Conservation (phyloP, 139 green algal genomes). For the Protoeuglena noctilucae region DNA sequence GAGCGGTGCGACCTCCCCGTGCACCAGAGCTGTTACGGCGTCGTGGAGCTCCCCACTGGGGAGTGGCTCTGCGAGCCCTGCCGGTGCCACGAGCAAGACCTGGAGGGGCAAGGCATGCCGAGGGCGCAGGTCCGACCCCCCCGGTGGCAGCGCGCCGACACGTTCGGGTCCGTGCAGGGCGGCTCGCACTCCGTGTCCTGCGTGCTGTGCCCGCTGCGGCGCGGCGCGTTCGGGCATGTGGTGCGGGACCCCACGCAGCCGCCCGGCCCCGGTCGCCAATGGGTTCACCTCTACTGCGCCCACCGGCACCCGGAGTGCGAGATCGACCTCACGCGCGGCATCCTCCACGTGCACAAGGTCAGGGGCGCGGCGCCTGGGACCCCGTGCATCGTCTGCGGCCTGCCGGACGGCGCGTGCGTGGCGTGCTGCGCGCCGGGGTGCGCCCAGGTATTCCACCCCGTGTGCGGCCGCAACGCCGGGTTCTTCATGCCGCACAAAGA, state of each 20-base stretch:
- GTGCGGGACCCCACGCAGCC: conserved; percentile 4
- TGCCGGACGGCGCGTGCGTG: not conserved
- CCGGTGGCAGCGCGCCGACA: conserved; percentile 29
- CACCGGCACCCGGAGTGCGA: not conserved
- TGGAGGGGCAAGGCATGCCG: conserved; percentile 21
- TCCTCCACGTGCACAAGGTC: no score
- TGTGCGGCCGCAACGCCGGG: not conserved
- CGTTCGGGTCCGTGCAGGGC: conserved; percentile 22
- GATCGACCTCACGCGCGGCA: not conserved
- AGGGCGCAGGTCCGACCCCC: conserved; percentile 46
- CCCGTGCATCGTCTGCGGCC: not conserved
- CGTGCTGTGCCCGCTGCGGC: conserved; percentile 59
- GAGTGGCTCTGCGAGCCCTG: conserved; percentile 87
- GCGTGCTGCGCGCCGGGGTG: not conserved
- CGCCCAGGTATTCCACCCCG: not conserved
- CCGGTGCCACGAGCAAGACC: conserved; percentile 40
- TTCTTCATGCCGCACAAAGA: no score
- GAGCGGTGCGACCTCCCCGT: conserved; percentile 80
- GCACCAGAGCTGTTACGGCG: conserved; percentile 72
- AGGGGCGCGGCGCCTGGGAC: no score
- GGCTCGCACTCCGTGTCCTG: conserved; percentile 39
- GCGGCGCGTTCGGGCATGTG: conserved; percentile 72
- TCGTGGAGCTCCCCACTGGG: conserved; percentile 37
- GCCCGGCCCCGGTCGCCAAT: conserved; percentile 24
- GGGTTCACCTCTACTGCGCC: conserved; percentile 45